Conservation (phyloP, 306 rosid genomes). For the Quercus robur region DNA sequence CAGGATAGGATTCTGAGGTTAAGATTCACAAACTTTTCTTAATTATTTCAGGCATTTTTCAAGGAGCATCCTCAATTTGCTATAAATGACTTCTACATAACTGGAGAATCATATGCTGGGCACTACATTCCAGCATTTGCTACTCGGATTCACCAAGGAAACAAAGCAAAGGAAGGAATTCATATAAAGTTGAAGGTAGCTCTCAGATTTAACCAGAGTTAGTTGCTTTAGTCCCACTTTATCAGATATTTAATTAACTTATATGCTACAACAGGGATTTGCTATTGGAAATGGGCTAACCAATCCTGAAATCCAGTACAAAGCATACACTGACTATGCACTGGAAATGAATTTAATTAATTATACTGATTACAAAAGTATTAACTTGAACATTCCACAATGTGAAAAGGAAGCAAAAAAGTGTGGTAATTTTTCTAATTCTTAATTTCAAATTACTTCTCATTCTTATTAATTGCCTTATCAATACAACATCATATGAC, state of each 20-base stretch:
- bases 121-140: constrained; percentile 96
- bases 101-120: constrained; percentile 95
- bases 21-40: neutral
- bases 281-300: constrained; percentile 95
- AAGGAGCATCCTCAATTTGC: constrained; percentile 55
- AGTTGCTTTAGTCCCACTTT: neutral
- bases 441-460: neutral
- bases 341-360: constrained; percentile 49
- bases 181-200: constrained; percentile 71
- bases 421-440: constrained; percentile 48
- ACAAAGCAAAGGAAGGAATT: constrained; percentile 73
- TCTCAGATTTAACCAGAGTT: constrained; percentile 6
- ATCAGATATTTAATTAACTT: neutral
- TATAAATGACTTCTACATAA: constrained; percentile 76
- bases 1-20: neutral
- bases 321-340: constrained; percentile 78
- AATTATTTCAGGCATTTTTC: constrained; percentile 66
- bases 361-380: constrained; percentile 35
- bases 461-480: neutral
- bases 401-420: constrained; percentile 49
- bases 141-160: constrained; percentile 76
- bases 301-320: constrained; percentile 77
- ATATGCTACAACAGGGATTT: constrained; percentile 56
- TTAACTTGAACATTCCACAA: constrained; percentile 49
- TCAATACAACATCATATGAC: neutral